A percentile compares a stretch with the other conserved stretches of the same genome.
Conservation (phyloP, 2,329 filamentous ascomycete species). For the Cadophora sp. region DNA sequence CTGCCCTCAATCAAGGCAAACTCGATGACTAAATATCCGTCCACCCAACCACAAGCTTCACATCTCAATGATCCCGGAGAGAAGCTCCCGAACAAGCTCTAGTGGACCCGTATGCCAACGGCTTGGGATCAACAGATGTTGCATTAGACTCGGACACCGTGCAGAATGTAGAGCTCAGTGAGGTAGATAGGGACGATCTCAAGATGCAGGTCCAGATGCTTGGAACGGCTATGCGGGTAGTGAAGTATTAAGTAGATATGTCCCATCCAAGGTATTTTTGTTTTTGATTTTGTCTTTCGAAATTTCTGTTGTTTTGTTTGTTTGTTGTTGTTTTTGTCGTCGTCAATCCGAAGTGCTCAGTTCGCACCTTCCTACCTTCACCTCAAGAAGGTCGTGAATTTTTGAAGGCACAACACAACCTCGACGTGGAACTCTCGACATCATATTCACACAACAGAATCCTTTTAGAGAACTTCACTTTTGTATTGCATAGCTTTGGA, state of each 20-base stretch:
- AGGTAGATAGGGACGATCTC: background rate
- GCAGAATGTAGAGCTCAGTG: background rate
- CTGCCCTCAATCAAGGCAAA: slow-evolving; percentile 4
- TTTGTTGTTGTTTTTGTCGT: background rate
- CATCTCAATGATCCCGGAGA: background rate
- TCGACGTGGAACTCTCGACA: background rate
- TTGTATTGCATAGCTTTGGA: slow-evolving; percentile 13
- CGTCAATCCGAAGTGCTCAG: background rate
- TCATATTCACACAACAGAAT: slow-evolving; percentile 2
- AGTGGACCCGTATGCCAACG: slow-evolving; percentile 9
- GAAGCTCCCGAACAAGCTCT: background rate
- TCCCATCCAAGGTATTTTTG: background rate
- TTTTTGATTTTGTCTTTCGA: background rate
- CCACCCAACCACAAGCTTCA: background rate
- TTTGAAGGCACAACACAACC: background rate
- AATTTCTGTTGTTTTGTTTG: background rate
- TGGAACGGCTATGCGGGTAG: background rate
- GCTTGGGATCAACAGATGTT: background rate
- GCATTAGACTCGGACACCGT: slow-evolving; percentile 1
- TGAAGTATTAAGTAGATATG: background rate
- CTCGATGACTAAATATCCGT: background rate
- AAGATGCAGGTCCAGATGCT: slow-evolving; percentile 4
- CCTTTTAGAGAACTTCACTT: background rate
- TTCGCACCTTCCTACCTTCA: background rate
- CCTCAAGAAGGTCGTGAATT: background rate